Conservation (phyloP, 305 asterid species). For the Caryopteris hybrid region DNA sequence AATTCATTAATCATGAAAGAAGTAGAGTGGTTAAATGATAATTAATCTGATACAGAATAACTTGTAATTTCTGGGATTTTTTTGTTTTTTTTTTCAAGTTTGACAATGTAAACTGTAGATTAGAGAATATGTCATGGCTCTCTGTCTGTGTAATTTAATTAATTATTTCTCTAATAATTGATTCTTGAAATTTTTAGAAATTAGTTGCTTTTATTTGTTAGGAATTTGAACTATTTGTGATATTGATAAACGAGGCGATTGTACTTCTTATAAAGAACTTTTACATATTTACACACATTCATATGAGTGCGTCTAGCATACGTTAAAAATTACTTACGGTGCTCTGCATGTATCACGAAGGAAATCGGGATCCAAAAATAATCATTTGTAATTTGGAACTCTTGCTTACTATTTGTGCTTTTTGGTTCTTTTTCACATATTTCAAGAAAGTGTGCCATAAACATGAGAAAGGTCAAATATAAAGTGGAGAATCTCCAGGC, state of each 20-base stretch:
- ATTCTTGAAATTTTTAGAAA: not conserved
- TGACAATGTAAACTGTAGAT: constrained; percentile 10
- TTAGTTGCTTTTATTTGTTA: not conserved
- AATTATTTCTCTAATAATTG: not conserved
- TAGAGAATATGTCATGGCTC: not conserved
- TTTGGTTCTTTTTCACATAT: constrained; percentile 21
- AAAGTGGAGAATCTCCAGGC: constrained; percentile 27
- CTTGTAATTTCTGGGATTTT: not conserved
- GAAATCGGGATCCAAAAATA: too few relatives aligned
- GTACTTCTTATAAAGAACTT: too few relatives aligned
- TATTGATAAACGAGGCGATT: too few relatives aligned
- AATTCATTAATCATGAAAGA: constrained; percentile 19
- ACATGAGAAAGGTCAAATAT: constrained; percentile 6
- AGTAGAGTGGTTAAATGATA: not conserved
- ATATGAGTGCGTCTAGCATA: too few relatives aligned
- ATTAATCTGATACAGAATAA: constrained; percentile 13
- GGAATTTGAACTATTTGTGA: too few relatives aligned
- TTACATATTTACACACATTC: too few relatives aligned
- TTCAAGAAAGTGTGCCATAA: constrained; percentile 18
- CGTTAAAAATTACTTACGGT: too few relatives aligned
- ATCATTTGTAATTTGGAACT: constrained; percentile 29
- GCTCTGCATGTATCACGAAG: too few relatives aligned
- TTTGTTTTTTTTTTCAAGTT: not conserved
- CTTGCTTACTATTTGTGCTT: constrained; percentile 26
- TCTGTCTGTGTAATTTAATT: too few relatives aligned